Evolutionary conservation across 225 moss, liverwort and hornwort genomes (phyloP), one percentile per base, ranked within the genome.

Genomic region (Rhytidiadelphus loreus): DNA sequence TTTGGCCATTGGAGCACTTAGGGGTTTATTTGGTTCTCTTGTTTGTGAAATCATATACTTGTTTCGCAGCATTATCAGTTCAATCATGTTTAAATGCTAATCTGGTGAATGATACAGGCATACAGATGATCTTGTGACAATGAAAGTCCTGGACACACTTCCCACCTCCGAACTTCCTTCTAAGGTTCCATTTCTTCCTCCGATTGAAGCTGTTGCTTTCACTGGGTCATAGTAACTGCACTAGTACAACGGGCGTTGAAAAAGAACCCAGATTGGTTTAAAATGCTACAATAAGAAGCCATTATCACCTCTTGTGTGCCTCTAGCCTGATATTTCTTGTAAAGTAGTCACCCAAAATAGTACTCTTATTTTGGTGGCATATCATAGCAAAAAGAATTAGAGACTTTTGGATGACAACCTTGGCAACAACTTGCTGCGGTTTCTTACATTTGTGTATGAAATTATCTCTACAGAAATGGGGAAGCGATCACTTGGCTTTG

Each of bases 401-500:
- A 85, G 30, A 41, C 48, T 48, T 69, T 64, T 62, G 77, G 77
- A 56, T 80, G 53, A 18, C 29, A 60, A 83, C 23, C 20, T 39
- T 57, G 48, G 46, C 69, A 77, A 61, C 33, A 57, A 58, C 22
- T 48, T 86, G 70, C 77, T 73, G 83, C 86, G 74, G 18, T 76
- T 62, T 63, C 82, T 91, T 82, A 87, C 74, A 70, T 81, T 70
- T 56, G 68, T 86, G 83, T 64, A 52, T 83, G 53, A 73, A 89
- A 80, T 89, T 32, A 26, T 60, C 39, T 65, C 12, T 85, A 61
- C 98, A 97, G 95, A 96, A 96, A 94, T 98, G 97, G 98, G 98
- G 97, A 73, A 98, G 98, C 89, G 98, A 98, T 94, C 98, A 98
- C 87, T 90, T 98, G 86, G 97, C 98, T 28, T 88, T 98, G 87